Conservation (phyloP, 2,329 filamentous ascomycete species). For the Cladophialophora carrionii region DNA sequence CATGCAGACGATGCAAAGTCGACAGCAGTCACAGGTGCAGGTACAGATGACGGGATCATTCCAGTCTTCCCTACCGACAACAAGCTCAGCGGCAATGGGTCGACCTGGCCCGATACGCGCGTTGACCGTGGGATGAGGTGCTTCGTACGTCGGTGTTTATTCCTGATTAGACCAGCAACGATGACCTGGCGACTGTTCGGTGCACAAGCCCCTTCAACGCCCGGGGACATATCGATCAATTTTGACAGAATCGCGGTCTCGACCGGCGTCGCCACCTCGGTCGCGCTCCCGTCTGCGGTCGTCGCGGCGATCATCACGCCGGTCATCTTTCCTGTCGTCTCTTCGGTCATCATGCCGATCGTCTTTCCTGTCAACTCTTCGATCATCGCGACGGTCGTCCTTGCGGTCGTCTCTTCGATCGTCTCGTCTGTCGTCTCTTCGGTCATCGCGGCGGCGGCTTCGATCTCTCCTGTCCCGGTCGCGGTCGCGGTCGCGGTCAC, state of each 20-base stretch:
- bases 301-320: slow-evolving; percentile 27
- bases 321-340: slow-evolving; percentile 21
- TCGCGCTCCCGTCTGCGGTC: slow-evolving; percentile 29
- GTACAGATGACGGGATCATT: not conserved
- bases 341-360: slow-evolving; percentile 20
- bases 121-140: slow-evolving; percentile 20
- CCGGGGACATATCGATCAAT: slow-evolving; percentile 38
- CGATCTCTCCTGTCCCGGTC: slow-evolving; percentile 13
- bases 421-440: slow-evolving; percentile 31
- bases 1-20: slow-evolving; percentile 28
- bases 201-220: slow-evolving; percentile 18
- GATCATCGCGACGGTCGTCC: slow-evolving; percentile 22
- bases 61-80: not conserved
- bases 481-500: slow-evolving; percentile 25
- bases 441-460: slow-evolving; percentile 20
- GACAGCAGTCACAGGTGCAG: not conserved
- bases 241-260: slow-evolving; percentile 32
- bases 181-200: not conserved
- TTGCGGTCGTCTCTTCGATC: slow-evolving; percentile 27
- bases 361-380: slow-evolving; percentile 22
- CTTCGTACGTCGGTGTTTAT: not conserved
- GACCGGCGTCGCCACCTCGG: slow-evolving; percentile 24
- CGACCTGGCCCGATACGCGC: slow-evolving; percentile 17
- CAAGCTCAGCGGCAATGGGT: not conserved
- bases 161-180: not conserved